Evolutionary conservation across 140 eudicot species (phyloP).

Genomic region (Erigeron philadelphicus): DNA sequence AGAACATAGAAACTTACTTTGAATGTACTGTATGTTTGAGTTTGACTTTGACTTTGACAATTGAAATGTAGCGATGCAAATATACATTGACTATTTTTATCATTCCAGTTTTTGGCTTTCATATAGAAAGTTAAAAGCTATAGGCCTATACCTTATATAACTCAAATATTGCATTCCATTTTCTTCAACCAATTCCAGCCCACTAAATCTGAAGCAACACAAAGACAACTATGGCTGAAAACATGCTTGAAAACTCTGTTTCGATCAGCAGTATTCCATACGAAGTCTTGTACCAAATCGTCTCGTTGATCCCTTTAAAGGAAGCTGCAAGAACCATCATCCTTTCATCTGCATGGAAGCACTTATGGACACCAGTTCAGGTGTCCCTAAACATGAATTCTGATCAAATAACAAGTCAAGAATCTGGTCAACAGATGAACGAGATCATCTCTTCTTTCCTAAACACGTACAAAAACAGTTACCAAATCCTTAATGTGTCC

Average conservation of each 20-base stretch:
- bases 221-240: constrained; percentile 8
- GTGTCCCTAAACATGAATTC: constrained; percentile 15
- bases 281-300: constrained; percentile 31
- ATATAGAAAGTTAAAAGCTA: neutral
- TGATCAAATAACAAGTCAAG: constrained; percentile 17
- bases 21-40: no score
- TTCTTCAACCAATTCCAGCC: constrained; percentile 16
- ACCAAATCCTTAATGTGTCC: constrained; percentile 25
- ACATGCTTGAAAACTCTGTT: neutral
- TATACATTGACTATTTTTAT: neutral
- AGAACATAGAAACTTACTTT: neutral
- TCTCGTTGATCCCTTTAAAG: constrained; percentile 33
- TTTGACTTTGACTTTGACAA: constrained; percentile 15
- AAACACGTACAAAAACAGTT: constrained; percentile 15
- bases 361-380: constrained; percentile 27
- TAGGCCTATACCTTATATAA: constrained; percentile 12
- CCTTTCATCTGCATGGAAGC: constrained; percentile 42
- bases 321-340: constrained; percentile 35
- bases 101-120: constrained; percentile 22
- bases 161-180: neutral
- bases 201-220: constrained; percentile 5
- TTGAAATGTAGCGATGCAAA: neutral
- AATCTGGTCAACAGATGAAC: constrained; percentile 18
- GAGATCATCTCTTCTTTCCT: constrained; percentile 20
- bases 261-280: constrained; percentile 26